phyloP scores from a whole-genome alignment of 2,329 filamentous ascomycete genomes.

The Ceratocystis smalleyi region DNA sequence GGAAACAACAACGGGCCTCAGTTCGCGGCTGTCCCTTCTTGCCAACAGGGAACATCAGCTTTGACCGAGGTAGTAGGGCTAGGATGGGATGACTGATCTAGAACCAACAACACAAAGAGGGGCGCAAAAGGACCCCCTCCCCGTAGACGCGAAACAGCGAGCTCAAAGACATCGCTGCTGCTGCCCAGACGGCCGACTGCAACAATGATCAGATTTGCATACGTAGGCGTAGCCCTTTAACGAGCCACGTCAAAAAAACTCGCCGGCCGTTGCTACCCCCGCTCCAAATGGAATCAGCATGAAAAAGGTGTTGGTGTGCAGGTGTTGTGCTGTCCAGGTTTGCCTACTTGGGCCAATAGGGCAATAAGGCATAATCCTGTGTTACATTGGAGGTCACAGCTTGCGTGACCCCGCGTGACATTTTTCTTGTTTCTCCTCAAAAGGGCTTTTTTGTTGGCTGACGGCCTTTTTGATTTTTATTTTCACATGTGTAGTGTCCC shows the following conservation, averaged over 20 bases:
- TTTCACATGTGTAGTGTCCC: background rate
- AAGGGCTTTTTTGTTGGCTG: background rate
- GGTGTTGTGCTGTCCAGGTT: conserved; percentile 1
- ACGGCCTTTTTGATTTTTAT: background rate
- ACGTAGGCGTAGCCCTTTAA: background rate
- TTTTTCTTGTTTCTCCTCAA: background rate
- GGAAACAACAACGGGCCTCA: background rate
- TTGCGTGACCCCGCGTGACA: conserved; percentile 4
- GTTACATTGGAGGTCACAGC: conserved; percentile 2
- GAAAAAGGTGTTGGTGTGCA: background rate
- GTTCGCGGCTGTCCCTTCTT: background rate
- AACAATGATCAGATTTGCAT: background rate
- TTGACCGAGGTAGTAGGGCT: background rate
- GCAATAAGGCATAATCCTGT: background rate
- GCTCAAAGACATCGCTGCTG: background rate
- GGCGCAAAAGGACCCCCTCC: background rate
- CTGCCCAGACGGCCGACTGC: background rate
- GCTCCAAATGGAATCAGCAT: background rate
- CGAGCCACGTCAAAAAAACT: background rate
- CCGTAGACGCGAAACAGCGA: background rate
- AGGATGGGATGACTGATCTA: background rate
- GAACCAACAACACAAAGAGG: background rate
- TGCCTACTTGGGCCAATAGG: conserved; percentile 5
- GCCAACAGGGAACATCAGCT: background rate
- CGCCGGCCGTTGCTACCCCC: background rate